These are phyloP conservation scores for Sphagnurus paluster DNA, from an alignment of 1,284 basidiomycete species.

Conservation along the genomic window DNA sequence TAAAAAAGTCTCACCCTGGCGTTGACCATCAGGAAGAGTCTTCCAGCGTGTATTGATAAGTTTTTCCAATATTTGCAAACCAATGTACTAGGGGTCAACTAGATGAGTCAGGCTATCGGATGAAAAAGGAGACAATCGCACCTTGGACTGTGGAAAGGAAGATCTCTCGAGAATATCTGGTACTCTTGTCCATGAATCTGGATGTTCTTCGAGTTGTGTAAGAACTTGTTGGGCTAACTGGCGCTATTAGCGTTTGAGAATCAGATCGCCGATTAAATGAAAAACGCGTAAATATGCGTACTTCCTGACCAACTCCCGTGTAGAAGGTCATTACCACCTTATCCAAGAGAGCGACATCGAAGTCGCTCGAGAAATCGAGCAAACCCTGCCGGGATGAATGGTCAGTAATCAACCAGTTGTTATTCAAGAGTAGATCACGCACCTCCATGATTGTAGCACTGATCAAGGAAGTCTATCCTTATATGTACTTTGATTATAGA, in stretches of 20 bases:
- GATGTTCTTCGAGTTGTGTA: constrained; percentile 95
- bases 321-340: constrained; percentile 85
- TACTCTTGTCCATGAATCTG: constrained; percentile 98
- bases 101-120: constrained; percentile 1
- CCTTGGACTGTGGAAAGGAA: constrained; percentile 89
- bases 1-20: constrained; percentile 62
- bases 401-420: constrained; percentile 17
- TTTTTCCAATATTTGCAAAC: constrained; percentile 93
- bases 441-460: constrained; percentile 23
- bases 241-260: constrained; percentile 57
- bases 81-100: constrained; percentile 71
- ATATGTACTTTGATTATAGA: constrained; percentile 9
- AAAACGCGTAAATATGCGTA: constrained; percentile 37
- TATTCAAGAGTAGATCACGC: constrained; percentile 10
- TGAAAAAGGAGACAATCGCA: constrained; percentile 31
- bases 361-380: constrained; percentile 85
- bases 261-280: constrained; percentile 21
- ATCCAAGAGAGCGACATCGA: constrained; percentile 85
- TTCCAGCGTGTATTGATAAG: constrained; percentile 96
- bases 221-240: constrained; percentile 88
- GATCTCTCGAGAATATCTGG: constrained; percentile 92
- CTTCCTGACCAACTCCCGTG: constrained; percentile 75
- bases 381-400: constrained; percentile 54
- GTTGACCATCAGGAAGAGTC: constrained; percentile 90
- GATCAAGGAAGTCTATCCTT: constrained; percentile 11